A percentile compares a stretch with the other conserved stretches of the same genome.
Evolutionary conservation across 1,139 yeast species (phyloP).

Genomic region (Pichia sp.): DNA sequence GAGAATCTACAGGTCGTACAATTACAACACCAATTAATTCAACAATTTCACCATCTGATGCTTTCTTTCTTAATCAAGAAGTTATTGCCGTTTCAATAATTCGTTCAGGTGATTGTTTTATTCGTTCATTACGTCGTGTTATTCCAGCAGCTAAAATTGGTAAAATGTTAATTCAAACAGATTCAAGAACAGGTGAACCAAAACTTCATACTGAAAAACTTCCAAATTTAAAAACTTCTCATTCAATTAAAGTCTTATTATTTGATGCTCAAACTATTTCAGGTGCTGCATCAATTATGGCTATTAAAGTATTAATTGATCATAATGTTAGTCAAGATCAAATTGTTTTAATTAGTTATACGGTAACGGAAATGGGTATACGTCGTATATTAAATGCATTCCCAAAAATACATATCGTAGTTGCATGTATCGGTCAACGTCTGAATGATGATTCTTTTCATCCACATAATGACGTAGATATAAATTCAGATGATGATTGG

Average conservation of each 20-base stretch:
- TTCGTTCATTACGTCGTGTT: slow-evolving; percentile 66
- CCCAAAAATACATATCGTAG: slow-evolving; percentile 52
- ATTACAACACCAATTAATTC: slow-evolving; percentile 44
- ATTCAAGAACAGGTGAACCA: slow-evolving; percentile 87
- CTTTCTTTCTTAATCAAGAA: slow-evolving; percentile 41
- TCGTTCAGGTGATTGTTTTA: slow-evolving; percentile 90
- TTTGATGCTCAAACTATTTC: slow-evolving; percentile 86
- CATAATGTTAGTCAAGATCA: slow-evolving; percentile 63
- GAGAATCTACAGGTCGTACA: slow-evolving; percentile 11
- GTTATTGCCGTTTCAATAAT: slow-evolving; percentile 73
- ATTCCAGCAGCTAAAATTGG: slow-evolving; percentile 78
- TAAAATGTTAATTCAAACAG: slow-evolving; percentile 80
- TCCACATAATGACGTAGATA: slow-evolving; percentile 26
- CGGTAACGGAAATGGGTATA: slow-evolving; percentile 80
- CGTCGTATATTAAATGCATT: slow-evolving; percentile 71
- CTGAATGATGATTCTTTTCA: not conserved
- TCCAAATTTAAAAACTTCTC: slow-evolving; percentile 29
- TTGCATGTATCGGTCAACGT: slow-evolving; percentile 46
- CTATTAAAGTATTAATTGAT: slow-evolving; percentile 78
- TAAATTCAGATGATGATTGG: slow-evolving; percentile 40
- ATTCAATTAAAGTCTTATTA: slow-evolving; percentile 45
- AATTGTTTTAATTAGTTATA: slow-evolving; percentile 63
- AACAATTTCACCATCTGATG: slow-evolving; percentile 26
- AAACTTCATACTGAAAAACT: slow-evolving; percentile 73
- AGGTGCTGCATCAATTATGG: slow-evolving; percentile 95